A percentile compares a stretch with the other conserved stretches of the same genome.
Conservation (phyloP, 345 rosid genomes). For the Kandelia obovata region DNA sequence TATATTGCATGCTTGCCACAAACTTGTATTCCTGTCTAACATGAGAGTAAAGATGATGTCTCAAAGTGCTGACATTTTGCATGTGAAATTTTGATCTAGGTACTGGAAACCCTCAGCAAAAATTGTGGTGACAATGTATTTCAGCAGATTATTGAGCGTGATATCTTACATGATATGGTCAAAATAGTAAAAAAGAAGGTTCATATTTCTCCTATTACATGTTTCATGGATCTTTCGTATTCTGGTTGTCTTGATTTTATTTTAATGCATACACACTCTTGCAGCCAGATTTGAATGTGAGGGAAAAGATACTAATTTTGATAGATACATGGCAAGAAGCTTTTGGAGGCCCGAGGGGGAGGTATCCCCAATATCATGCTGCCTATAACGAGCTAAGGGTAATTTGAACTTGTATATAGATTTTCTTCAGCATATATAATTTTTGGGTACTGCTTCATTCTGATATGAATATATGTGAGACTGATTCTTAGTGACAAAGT, state of each 20-base stretch:
- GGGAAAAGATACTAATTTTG: constrained; percentile 81
- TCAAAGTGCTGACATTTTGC: not conserved
- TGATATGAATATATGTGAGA: too few relatives aligned
- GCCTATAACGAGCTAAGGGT: constrained; percentile 92
- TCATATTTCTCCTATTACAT: constrained; percentile 12
- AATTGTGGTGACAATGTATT: constrained; percentile 84
- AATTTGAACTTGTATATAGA: constrained; percentile 11
- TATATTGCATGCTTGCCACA: too few relatives aligned
- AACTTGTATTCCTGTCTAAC: not conserved
- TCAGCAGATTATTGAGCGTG: constrained; percentile 88
- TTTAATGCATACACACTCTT: constrained; percentile 8
- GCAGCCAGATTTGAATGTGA: constrained; percentile 92
- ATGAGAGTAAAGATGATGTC: constrained; percentile 2
- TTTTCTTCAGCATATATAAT: not conserved
- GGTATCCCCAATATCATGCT: constrained; percentile 77
- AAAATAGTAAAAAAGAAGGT: constrained; percentile 98
- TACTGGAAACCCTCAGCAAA: constrained; percentile 89
- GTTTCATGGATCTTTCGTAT: constrained; percentile 10
- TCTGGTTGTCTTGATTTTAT: constrained; percentile 7
- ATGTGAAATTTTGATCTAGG: constrained; percentile 42
- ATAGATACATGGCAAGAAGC: constrained; percentile 78
- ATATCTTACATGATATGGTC: constrained; percentile 92
- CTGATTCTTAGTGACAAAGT: too few relatives aligned
- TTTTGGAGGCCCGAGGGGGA: constrained; percentile 74
- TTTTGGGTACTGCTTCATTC: too few relatives aligned